phyloP scores from a whole-genome alignment of 2,329 filamentous ascomycete genomes.

The Monilinia fructigena region DNA sequence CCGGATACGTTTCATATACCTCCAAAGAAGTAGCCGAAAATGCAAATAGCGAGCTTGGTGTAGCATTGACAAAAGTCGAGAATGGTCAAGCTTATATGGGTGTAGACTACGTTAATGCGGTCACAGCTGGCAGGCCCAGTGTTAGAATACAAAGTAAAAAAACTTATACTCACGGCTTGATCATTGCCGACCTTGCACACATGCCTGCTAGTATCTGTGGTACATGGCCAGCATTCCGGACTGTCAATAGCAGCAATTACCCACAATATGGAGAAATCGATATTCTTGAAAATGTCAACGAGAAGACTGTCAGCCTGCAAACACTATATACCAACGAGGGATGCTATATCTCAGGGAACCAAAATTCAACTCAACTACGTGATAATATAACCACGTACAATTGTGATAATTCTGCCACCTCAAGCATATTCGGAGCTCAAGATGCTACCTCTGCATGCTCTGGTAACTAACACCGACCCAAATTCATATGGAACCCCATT shows the following conservation, averaged over 20 bases:
- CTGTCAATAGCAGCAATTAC: slow-evolving; percentile 64
- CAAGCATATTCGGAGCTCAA: slow-evolving; percentile 41
- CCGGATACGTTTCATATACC: slow-evolving; percentile 65
- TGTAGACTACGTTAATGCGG: slow-evolving; percentile 55
- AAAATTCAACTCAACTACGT: slow-evolving; percentile 10
- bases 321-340: slow-evolving; percentile 57
- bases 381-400: slow-evolving; percentile 28
- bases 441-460: slow-evolving; percentile 40
- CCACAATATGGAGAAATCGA: slow-evolving; percentile 56
- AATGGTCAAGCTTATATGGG: slow-evolving; percentile 61
- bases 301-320: slow-evolving; percentile 57
- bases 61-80: slow-evolving; percentile 53
- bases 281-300: slow-evolving; percentile 69
- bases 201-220: slow-evolving; percentile 68
- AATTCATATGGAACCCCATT: slow-evolving; percentile 56
- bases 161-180: slow-evolving; percentile 61
- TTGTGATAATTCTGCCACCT: slow-evolving; percentile 30
- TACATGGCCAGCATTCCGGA: slow-evolving; percentile 63
- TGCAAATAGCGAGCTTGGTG: slow-evolving; percentile 40
- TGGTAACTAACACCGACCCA: slow-evolving; percentile 43
- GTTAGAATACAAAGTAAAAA: slow-evolving; percentile 66
- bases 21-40: slow-evolving; percentile 50
- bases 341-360: slow-evolving; percentile 43
- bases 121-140: slow-evolving; percentile 62
- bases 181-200: slow-evolving; percentile 67